phyloP scores from a whole-genome alignment of 768 basidiomycete species.

The Tricholoma saponaceum region DNA sequence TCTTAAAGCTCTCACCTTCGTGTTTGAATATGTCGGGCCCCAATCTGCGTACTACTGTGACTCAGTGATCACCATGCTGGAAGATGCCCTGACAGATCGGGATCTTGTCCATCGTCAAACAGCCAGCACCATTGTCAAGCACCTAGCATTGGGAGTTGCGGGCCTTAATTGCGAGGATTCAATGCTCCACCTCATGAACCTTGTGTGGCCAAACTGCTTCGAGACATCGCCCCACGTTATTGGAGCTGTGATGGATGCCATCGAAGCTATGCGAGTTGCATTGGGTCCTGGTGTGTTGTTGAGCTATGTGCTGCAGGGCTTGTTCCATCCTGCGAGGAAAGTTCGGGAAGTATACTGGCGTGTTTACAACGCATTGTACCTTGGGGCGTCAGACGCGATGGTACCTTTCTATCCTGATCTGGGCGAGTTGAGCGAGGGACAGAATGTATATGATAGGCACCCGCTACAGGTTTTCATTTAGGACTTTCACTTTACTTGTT shows the following conservation, averaged over 20 bases:
- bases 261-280: slow-evolving; percentile 96
- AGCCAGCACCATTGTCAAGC: slow-evolving; percentile 97
- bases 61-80: slow-evolving; percentile 96
- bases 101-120: slow-evolving; percentile 99
- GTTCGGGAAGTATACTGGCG: slow-evolving; percentile 99
- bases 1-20: slow-evolving; percentile 96
- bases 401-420: slow-evolving; percentile 96
- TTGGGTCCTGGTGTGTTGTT: slow-evolving; percentile 91
- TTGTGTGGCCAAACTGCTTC: slow-evolving; percentile 99
- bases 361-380: slow-evolving; percentile 90
- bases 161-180: slow-evolving; percentile 98
- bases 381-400: slow-evolving; percentile 86
- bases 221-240: slow-evolving; percentile 99
- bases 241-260: slow-evolving; percentile 95
- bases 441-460: slow-evolving; percentile 85
- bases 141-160: slow-evolving; percentile 93
- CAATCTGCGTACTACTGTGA: slow-evolving; percentile 97
- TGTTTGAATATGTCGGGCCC: slow-evolving; percentile 98
- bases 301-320: slow-evolving; percentile 89
- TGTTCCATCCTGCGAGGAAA: slow-evolving; percentile 96
- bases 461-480: slow-evolving; percentile 82
- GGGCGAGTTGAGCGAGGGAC: slow-evolving; percentile 84
- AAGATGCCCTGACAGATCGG: slow-evolving; percentile 96
- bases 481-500: slow-evolving; percentile 13
- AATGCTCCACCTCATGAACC: slow-evolving; percentile 95